A percentile compares a stretch with the other conserved stretches of the same genome.
These are phyloP conservation scores for Ceratobasidium sp. DNA, from an alignment of 1,284 basidiomycete species.

Conservation along the genomic window DNA sequence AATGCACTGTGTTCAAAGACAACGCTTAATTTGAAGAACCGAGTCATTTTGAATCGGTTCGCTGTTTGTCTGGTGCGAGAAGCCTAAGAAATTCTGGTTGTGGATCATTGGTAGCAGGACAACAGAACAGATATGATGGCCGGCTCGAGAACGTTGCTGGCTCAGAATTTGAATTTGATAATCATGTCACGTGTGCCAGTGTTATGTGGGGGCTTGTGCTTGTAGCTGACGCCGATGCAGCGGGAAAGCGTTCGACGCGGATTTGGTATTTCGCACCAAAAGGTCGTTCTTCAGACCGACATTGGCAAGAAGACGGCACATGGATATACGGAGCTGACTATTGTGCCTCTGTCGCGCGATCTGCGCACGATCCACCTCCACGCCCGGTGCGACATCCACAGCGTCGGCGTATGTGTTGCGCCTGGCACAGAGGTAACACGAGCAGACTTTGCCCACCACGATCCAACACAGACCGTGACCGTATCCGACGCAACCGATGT, in stretches of 20 bases:
- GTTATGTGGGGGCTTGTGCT: conserved; percentile 34
- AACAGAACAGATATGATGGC: too few relatives aligned
- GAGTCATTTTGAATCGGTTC: too few relatives aligned
- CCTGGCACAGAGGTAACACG: conserved; percentile 56
- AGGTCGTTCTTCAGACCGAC: conserved; percentile 88
- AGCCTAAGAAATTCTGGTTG: too few relatives aligned
- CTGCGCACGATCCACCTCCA: conserved; percentile 84
- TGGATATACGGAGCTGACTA: conserved; percentile 89
- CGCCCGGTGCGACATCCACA: conserved; percentile 77
- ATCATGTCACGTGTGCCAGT: neutral
- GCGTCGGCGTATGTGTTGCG: conserved; percentile 63
- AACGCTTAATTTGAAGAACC: too few relatives aligned
- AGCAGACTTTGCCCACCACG: conserved; percentile 74
- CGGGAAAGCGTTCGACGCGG: conserved; percentile 35
- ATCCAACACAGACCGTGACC: conserved; percentile 74
- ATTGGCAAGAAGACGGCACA: conserved; percentile 26
- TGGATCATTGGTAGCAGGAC: too few relatives aligned
- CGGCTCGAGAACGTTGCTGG: too few relatives aligned
- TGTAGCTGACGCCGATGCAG: conserved; percentile 34
- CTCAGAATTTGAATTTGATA: neutral
- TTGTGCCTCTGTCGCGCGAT: conserved; percentile 77
- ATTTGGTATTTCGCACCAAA: conserved; percentile 68
- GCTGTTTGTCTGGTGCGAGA: too few relatives aligned
- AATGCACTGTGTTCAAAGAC: too few relatives aligned
- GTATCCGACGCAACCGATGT: conserved; percentile 79